phyloP scores from a whole-genome alignment of 2,329 filamentous ascomycete species.

The Trichoderma sp. region DNA sequence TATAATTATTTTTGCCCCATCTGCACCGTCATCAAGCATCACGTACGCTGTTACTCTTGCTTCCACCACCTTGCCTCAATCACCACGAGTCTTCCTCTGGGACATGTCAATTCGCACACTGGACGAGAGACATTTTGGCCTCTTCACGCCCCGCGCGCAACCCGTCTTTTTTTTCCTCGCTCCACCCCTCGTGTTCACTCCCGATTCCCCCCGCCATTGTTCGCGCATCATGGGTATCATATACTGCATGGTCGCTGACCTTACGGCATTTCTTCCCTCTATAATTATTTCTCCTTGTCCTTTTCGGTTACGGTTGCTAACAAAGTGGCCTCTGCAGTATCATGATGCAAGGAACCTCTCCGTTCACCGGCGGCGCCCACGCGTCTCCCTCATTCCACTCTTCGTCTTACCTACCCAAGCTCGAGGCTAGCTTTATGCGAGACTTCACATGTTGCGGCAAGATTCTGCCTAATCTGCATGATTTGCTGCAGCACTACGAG shows the following conservation, averaged over 20 bases:
- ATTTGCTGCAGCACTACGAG: slow-evolving; percentile 95
- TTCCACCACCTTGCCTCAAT: not conserved
- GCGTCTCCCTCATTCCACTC: slow-evolving; percentile 96
- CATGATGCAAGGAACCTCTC: slow-evolving; percentile 95
- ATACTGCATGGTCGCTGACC: not conserved
- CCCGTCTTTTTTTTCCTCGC: not conserved
- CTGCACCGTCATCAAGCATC: not conserved
- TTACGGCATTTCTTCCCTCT: not conserved
- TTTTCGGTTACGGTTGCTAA: not conserved
- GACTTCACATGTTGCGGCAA: slow-evolving; percentile 95
- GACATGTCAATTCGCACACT: not conserved
- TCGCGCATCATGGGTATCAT: slow-evolving; percentile 11
- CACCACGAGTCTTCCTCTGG: not conserved
- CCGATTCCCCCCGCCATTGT: not conserved
- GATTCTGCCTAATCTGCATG: slow-evolving; percentile 87
- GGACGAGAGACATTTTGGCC: slow-evolving; percentile 22
- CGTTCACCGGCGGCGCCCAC: slow-evolving; percentile 66
- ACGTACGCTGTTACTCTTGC: not conserved
- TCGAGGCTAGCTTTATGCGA: slow-evolving; percentile 96
- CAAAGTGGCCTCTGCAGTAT: slow-evolving; percentile 63
- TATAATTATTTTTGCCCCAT: slow-evolving; percentile 6
- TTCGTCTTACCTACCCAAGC: slow-evolving; percentile 92
- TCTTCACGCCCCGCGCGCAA: slow-evolving; percentile 19
- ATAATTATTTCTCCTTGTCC: not conserved
- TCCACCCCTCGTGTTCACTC: slow-evolving; percentile 9